A percentile compares a stretch with the other conserved stretches of the same genome.
Evolutionary conservation across 768 basidiomycete genomes (phyloP).

Genomic region (Leccinum uliginosum): DNA sequence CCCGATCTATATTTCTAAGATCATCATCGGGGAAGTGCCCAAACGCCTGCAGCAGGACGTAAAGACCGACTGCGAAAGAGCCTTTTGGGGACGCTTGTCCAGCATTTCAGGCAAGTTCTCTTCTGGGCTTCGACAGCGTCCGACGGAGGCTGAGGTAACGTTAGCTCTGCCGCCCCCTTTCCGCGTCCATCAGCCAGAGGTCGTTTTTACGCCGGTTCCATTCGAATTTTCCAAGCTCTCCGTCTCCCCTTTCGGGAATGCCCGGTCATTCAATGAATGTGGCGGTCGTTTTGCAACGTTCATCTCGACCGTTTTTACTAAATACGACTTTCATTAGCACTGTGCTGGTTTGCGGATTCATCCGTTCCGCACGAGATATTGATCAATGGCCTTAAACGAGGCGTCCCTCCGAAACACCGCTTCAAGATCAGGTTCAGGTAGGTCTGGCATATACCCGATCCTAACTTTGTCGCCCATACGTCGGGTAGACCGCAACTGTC

Average conservation of each 20-base stretch:
- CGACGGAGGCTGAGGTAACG: not conserved
- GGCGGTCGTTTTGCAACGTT: slow-evolving; percentile 10
- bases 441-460: slow-evolving; percentile 1
- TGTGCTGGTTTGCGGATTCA: slow-evolving; percentile 65
- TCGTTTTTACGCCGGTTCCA: slow-evolving; percentile 54
- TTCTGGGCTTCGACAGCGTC: not conserved
- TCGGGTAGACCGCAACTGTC: slow-evolving; percentile 46
- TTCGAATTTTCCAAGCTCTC: slow-evolving; percentile 56
- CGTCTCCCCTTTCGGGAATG: slow-evolving; percentile 28
- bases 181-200: slow-evolving; percentile 41
- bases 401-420: slow-evolving; percentile 68
- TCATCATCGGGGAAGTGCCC: slow-evolving; percentile 75
- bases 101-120: slow-evolving; percentile 36
- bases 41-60: slow-evolving; percentile 37
- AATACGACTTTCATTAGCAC: slow-evolving; percentile 38
- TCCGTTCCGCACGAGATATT: slow-evolving; percentile 51
- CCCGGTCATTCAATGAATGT: slow-evolving; percentile 70
- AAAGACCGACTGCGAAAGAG: slow-evolving; percentile 61
- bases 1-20: slow-evolving; percentile 59
- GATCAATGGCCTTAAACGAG: slow-evolving; percentile 77
- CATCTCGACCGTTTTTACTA: not conserved
- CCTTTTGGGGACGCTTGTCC: slow-evolving; percentile 55
- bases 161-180: slow-evolving; percentile 49
- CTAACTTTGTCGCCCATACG: not conserved
- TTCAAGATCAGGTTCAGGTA: slow-evolving; percentile 61